Base-by-base conservation (phyloP, 345 rosid genomes). In the Mangifera indica region DNA sequence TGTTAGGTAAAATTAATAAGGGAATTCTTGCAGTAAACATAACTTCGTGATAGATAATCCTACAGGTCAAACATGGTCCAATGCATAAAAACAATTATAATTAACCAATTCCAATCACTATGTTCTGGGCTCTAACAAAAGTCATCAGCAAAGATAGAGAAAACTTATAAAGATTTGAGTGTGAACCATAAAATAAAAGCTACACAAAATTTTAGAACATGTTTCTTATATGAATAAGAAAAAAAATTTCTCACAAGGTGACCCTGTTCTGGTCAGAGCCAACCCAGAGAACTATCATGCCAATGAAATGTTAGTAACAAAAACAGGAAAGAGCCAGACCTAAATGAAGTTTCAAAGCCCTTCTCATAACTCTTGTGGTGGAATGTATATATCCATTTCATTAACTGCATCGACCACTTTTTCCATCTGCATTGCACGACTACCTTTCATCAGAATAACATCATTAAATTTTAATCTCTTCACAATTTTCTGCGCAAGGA, bases 391-490 rank as follows among this genome's bases (percentile, higher is more conserved):
- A 8, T 24, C 13, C 73, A 72, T 72, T 13, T 18, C 61, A 48
- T 44, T 68, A 34, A 77, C 42, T 45, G 44, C 66, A 46, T 68
- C 24, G 11, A 67, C 72, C 42, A 74, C 72, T 76, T 64, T 79
- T 59, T 74, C 81, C 79, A 74, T 74, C 65, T 77, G 59, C 81
- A 77, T 71, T 51, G 55, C 25, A 25, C 65, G 58, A 44, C 79
- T 77, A 44, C 84, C 81, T 44, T 81, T 81, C 49, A 74, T 79
- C 72, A 81, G 60, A 73, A 77, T 77, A 10, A 74, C 72, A 64
- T 71, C 73, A 44, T 72, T 71, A 29, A 20, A 32, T 9, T 75
- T 59, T 66, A 77, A 65, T 62, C 60, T 66, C 37, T 63, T 63
- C 53, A 71, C 46, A 69, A 81, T 81, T 72, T 81, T 61, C 18